Conservation (phyloP, 2,329 filamentous ascomycete genomes). For the Ophiostoma sp. region DNA sequence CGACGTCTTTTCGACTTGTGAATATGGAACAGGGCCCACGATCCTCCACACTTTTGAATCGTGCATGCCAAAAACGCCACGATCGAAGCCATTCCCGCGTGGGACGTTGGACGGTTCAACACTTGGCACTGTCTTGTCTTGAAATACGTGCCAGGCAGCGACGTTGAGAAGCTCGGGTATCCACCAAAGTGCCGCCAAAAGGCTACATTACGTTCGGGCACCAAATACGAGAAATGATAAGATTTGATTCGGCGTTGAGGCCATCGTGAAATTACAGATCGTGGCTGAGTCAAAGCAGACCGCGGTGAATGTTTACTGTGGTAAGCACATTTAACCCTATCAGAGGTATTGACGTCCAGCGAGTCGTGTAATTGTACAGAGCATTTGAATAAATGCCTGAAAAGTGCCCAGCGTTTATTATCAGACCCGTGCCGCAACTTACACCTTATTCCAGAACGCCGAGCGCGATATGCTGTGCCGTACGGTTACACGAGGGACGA, state of each 20-base stretch:
- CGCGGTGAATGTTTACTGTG: not conserved
- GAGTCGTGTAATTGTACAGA: not conserved
- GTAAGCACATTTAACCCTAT: not conserved
- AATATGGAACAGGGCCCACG: not conserved
- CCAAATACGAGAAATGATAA: not conserved
- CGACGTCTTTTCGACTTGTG: too few species aligned
- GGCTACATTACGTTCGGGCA: not conserved
- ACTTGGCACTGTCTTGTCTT: not conserved
- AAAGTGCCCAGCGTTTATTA: too few species aligned
- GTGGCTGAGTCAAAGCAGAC: not conserved
- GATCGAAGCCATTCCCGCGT: not conserved
- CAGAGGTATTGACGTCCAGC: not conserved
- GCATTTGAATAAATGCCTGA: too few species aligned
- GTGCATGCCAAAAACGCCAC: slow-evolving; percentile 11
- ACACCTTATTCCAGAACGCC: not conserved
- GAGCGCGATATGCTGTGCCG: not conserved
- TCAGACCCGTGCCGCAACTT: too few species aligned
- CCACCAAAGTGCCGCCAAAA: not conserved
- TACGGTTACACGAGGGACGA: not conserved
- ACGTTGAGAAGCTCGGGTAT: not conserved
- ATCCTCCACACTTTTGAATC: not conserved
- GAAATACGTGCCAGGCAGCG: not conserved
- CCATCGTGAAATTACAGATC: not conserved
- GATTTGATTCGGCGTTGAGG: not conserved
- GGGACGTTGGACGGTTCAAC: not conserved